These are phyloP conservation scores for Elaeis oleifera DNA, from an alignment of 202 grass and related monocot genomes.

Conservation along the genomic window DNA sequence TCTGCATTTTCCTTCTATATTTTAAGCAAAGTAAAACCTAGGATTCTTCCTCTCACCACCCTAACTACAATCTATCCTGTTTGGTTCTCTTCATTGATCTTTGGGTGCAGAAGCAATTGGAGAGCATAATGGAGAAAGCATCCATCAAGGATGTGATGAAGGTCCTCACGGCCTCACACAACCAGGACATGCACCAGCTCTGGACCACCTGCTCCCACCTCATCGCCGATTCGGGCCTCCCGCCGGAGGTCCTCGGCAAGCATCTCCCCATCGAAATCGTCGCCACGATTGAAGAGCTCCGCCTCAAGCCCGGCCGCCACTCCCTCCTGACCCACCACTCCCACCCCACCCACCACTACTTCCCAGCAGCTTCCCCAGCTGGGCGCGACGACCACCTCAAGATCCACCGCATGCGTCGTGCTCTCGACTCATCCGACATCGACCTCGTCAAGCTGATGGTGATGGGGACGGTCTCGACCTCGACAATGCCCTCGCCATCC, in stretches of 20 bases:
- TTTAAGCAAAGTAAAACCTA: slow-evolving; percentile 52
- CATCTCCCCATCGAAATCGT: slow-evolving; percentile 82
- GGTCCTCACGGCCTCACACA: slow-evolving; percentile 75
- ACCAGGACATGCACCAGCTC: slow-evolving; percentile 86
- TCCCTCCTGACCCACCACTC: slow-evolving; percentile 38
- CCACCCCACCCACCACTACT: slow-evolving; percentile 26
- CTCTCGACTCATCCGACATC: slow-evolving; percentile 72
- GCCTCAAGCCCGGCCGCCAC: slow-evolving; percentile 60
- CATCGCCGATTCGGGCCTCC: slow-evolving; percentile 78
- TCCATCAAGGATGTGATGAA: slow-evolving; percentile 99
- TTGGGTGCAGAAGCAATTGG: slow-evolving; percentile 74
- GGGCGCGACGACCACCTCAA: slow-evolving; percentile 63
- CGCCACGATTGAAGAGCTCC: slow-evolving; percentile 87
- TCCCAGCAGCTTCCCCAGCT: slow-evolving; percentile 25
- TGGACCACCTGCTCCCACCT: slow-evolving; percentile 91
- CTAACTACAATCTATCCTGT: too few relatives aligned
- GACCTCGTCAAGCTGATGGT: slow-evolving; percentile 98
- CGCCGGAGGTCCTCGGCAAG: slow-evolving; percentile 82
- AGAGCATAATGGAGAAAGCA: slow-evolving; percentile 84
- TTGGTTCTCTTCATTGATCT: not conserved
- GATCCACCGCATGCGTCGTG: slow-evolving; percentile 89
- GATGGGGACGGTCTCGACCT: slow-evolving; percentile 91
- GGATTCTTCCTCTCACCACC: too few relatives aligned
- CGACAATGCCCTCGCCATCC: slow-evolving; percentile 78
- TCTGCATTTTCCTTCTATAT: slow-evolving; percentile 37